These are phyloP conservation scores for Dictyostelium citrinum DNA, from an alignment of 78 protist genomes.

Conservation along the genomic window DNA sequence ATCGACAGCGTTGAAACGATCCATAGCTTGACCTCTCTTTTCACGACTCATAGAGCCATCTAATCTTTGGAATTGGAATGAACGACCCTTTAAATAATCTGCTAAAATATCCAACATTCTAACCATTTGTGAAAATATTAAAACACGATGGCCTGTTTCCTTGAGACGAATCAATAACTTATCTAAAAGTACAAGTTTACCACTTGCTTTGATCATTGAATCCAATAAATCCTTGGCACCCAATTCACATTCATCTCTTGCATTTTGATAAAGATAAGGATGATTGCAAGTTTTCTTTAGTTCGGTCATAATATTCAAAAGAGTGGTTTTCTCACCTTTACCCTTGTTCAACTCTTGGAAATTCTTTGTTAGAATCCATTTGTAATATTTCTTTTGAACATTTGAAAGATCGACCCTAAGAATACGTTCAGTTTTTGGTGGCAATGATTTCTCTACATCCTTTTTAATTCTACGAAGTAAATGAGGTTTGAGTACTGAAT, in stretches of 20 bases:
- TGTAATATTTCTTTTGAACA: constrained; percentile 87
- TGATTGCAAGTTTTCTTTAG: constrained; percentile 97
- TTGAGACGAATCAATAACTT: constrained; percentile 87
- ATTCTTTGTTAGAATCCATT: constrained; percentile 81
- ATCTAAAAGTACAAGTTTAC: constrained; percentile 93
- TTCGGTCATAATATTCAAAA: constrained; percentile 92
- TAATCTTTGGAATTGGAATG: constrained; percentile 91
- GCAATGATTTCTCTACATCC: constrained; percentile 92
- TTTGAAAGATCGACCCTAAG: constrained; percentile 89
- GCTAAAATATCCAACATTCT: constrained; percentile 93
- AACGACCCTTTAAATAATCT: constrained; percentile 84
- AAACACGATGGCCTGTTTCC: constrained; percentile 92
- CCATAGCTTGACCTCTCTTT: constrained; percentile 91
- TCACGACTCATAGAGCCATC: constrained; percentile 90
- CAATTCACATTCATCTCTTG: constrained; percentile 31
- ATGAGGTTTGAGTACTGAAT: constrained; percentile 89
- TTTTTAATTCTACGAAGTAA: constrained; percentile 90
- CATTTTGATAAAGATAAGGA: constrained; percentile 89
- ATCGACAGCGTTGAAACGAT: constrained; percentile 90
- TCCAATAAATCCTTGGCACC: constrained; percentile 35
- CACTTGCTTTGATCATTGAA: constrained; percentile 66
- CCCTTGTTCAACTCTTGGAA: constrained; percentile 73
- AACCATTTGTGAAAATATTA: constrained; percentile 95
- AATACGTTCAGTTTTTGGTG: constrained; percentile 89
- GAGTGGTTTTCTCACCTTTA: constrained; percentile 61